phyloP scores from a whole-genome alignment of 345 rosid genomes.

The Eucalyptus cloeziana region DNA sequence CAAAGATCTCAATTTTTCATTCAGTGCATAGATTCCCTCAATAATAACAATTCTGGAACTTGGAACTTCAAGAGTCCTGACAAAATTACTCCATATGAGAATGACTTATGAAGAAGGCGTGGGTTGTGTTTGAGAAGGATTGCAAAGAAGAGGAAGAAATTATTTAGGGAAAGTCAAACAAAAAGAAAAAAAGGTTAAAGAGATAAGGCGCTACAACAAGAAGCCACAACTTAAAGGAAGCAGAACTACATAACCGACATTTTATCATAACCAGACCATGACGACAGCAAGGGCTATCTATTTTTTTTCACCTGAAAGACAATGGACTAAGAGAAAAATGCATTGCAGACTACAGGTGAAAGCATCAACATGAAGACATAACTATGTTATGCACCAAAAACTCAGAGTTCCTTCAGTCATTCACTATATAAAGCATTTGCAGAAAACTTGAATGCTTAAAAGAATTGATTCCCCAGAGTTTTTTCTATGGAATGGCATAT shows the following conservation, averaged over 20 bases:
- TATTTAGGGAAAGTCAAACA: neutral
- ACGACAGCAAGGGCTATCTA: neutral
- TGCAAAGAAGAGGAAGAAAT: neutral
- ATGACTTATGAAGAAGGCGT: slow-evolving; percentile 1
- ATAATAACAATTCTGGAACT: slow-evolving; percentile 86
- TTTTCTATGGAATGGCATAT: neutral
- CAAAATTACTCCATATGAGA: neutral
- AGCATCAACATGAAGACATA: neutral
- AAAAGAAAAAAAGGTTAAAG: neutral
- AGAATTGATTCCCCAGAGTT: neutral
- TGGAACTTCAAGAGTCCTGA: slow-evolving; percentile 84
- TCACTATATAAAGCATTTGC: neutral
- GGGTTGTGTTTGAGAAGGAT: neutral
- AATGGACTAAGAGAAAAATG: neutral
- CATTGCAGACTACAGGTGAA: neutral
- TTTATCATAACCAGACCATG: neutral
- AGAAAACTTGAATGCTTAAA: neutral
- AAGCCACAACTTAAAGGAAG: neutral
- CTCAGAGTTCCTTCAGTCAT: neutral
- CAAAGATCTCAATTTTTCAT: slow-evolving; percentile 76
- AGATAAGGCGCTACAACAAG: neutral
- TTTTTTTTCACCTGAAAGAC: neutral
- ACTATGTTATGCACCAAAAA: neutral
- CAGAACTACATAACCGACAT: neutral
- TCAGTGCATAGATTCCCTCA: slow-evolving; percentile 94